Conservation (phyloP, 2,329 filamentous ascomycete species). For the Arthrobotrys iridis region DNA sequence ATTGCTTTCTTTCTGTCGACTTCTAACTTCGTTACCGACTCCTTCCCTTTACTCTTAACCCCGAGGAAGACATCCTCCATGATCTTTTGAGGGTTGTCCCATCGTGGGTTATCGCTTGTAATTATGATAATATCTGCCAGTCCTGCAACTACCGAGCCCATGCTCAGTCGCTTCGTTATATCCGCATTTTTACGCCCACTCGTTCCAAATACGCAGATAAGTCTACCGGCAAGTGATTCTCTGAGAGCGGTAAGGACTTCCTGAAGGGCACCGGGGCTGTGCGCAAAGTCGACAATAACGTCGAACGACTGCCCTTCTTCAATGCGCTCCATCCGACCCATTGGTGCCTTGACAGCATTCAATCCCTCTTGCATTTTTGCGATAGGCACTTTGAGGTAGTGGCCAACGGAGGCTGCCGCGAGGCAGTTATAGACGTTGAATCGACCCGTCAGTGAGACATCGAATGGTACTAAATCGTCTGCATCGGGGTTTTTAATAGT, state of each 20-base stretch:
- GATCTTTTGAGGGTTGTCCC: conserved; percentile 19
- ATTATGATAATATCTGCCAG: conserved; percentile 29
- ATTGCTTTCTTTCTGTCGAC: conserved; percentile 33
- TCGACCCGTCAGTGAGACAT: conserved; percentile 19
- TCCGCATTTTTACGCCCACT: conserved; percentile 19
- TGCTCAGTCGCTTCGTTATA: conserved; percentile 12
- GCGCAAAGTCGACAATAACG: conserved; percentile 36
- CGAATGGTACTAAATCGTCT: neutral
- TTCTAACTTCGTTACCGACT: neutral
- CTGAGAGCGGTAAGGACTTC: conserved; percentile 21
- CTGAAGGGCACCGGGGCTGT: conserved; percentile 12
- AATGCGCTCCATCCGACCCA: conserved; percentile 44
- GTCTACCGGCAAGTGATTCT: neutral
- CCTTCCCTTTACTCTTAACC: neutral
- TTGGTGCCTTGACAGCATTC: conserved; percentile 3
- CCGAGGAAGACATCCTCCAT: conserved; percentile 19
- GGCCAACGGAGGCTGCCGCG: conserved; percentile 1
- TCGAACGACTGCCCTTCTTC: conserved; percentile 30
- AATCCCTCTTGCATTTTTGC: neutral
- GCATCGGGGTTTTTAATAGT: neutral
- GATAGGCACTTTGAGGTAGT: conserved; percentile 3
- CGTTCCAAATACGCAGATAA: conserved; percentile 34
- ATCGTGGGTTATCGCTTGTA: conserved; percentile 38
- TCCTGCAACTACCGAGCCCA: conserved; percentile 24
- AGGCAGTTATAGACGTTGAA: conserved; percentile 42